Evolutionary conservation across 192 early-diverging fungal species (phyloP).

Genomic region (Chytriomyces confervae): DNA sequence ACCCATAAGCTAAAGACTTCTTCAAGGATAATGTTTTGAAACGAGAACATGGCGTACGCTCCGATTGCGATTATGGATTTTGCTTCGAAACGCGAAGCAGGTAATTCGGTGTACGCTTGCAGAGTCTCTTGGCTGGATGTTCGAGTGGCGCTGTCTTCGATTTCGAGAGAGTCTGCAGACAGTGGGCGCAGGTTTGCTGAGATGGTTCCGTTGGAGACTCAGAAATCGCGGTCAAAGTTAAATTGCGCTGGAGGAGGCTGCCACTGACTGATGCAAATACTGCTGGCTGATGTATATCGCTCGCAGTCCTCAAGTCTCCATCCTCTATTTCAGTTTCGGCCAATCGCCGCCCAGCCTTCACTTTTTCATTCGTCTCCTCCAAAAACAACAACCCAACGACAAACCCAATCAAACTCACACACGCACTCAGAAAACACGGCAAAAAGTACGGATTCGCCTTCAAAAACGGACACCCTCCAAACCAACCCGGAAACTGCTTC

Average conservation of each 20-base stretch:
- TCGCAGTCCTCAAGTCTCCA: not conserved
- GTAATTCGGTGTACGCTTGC: not conserved
- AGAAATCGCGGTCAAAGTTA: not conserved
- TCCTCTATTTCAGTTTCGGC: not conserved
- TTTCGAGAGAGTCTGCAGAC: constrained; percentile 10
- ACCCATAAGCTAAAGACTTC: constrained; percentile 52
- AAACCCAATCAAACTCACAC: constrained; percentile 68
- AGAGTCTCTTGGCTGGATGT: not conserved
- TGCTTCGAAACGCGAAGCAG: not conserved
- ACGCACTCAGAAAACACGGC: constrained; percentile 75
- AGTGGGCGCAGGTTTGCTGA: not conserved
- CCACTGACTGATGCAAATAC: not conserved
- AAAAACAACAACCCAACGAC: constrained; percentile 60
- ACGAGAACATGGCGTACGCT: constrained; percentile 44
- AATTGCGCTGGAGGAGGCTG: not conserved
- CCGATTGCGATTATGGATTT: constrained; percentile 24
- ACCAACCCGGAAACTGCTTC: constrained; percentile 61
- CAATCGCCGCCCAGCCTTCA: not conserved
- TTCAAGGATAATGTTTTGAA: constrained; percentile 54
- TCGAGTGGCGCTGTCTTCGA: constrained; percentile 4
- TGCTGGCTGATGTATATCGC: not conserved
- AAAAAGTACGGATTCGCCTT: constrained; percentile 79
- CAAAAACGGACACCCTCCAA: constrained; percentile 66
- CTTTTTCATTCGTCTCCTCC: constrained; percentile 42
- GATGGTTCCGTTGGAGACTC: constrained; percentile 4